Conservation (phyloP, 495 filamentous ascomycete species). For the Symbiotaphrina buchneri region DNA sequence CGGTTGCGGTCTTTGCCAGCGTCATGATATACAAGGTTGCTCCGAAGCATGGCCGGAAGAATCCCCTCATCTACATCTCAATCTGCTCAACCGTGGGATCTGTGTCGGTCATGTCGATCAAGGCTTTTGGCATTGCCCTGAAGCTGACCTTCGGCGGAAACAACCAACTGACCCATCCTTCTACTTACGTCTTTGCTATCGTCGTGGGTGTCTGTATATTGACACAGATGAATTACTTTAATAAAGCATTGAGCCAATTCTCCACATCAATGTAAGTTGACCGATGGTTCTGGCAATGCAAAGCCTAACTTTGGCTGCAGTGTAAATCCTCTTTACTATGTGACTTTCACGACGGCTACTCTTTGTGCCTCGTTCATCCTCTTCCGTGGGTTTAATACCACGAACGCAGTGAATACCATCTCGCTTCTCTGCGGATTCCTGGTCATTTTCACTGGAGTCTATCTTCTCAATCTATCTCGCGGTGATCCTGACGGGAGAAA, state of each 20-base stretch:
- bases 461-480: slow-evolving; percentile 86
- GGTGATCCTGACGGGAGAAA: slow-evolving; percentile 64
- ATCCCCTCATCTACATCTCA: slow-evolving; percentile 84
- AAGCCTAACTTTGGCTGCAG: slow-evolving; percentile 25
- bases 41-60: slow-evolving; percentile 74
- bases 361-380: slow-evolving; percentile 92
- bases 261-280: slow-evolving; percentile 88
- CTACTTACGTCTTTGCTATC: slow-evolving; percentile 92
- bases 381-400: slow-evolving; percentile 93
- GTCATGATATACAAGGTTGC: slow-evolving; percentile 94
- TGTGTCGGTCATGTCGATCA: slow-evolving; percentile 94
- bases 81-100: slow-evolving; percentile 96
- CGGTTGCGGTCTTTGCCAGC: slow-evolving; percentile 57
- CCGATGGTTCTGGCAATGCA: not conserved
- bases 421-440: slow-evolving; percentile 87
- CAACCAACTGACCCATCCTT: slow-evolving; percentile 85
- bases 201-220: slow-evolving; percentile 81
- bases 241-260: slow-evolving; percentile 94
- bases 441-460: slow-evolving; percentile 90
- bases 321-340: slow-evolving; percentile 96
- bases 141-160: slow-evolving; percentile 79
- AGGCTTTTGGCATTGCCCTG: slow-evolving; percentile 90
- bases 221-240: slow-evolving; percentile 99
- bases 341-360: slow-evolving; percentile 95
- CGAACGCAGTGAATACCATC: slow-evolving; percentile 78